A percentile compares a stretch with the other conserved stretches of the same genome.
Conservation (phyloP, 228 moss, liverwort and hornwort genomes). For the Sphagnum fallax region DNA sequence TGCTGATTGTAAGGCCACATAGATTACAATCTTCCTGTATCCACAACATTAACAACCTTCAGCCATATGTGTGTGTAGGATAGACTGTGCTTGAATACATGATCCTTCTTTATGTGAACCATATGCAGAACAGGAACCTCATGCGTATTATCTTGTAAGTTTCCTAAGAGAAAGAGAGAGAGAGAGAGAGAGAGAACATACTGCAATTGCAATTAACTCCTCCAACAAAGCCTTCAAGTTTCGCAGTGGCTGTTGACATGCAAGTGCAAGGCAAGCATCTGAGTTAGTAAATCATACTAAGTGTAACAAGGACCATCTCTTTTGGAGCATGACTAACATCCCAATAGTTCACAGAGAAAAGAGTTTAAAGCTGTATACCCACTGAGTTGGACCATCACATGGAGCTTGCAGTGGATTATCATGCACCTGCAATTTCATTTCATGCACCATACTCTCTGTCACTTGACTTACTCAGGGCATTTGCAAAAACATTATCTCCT, state of each 20-base stretch:
- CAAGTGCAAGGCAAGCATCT: background rate
- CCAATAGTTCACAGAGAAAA: background rate
- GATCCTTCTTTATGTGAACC: background rate
- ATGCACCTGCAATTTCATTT: slow-evolving; percentile 42
- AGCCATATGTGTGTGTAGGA: no score
- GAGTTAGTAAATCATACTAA: background rate
- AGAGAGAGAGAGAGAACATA: slow-evolving; percentile 2
- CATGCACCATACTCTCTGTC: background rate
- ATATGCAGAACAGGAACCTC: no score
- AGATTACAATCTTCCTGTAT: background rate
- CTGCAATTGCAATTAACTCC: slow-evolving; percentile 83
- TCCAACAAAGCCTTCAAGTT: slow-evolving; percentile 79
- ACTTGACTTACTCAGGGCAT: background rate
- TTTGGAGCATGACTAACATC: no score
- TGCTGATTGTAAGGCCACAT: background rate
- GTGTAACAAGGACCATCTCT: background rate
- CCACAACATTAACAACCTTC: background rate
- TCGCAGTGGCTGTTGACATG: slow-evolving; percentile 55
- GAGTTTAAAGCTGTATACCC: slow-evolving; percentile 21
- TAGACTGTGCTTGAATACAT: no score
- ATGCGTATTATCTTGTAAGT: background rate
- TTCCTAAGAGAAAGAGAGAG: background rate
- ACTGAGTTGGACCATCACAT: slow-evolving; percentile 92
- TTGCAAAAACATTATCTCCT: background rate
- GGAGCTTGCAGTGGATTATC: slow-evolving; percentile 77